These are phyloP conservation scores for Crepidotus variabilis DNA, from an alignment of 768 basidiomycete species.

Conservation along the genomic window DNA sequence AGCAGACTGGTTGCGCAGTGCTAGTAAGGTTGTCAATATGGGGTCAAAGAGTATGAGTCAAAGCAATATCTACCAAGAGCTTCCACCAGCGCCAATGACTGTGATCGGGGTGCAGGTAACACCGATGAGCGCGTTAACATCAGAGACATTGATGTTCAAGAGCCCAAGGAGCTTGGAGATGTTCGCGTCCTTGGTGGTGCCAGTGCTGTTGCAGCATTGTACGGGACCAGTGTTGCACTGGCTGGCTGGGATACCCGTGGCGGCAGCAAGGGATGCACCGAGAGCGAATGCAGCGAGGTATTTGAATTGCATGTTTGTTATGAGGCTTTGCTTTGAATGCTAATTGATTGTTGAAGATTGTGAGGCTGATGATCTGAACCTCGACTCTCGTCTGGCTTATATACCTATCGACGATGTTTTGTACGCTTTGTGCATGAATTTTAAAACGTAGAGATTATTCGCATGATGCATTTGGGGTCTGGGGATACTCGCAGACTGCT, in stretches of 20 bases:
- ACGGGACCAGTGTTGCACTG: slow-evolving; percentile 22
- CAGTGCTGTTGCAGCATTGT: slow-evolving; percentile 22
- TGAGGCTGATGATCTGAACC: too few species aligned
- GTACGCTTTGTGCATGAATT: too few species aligned
- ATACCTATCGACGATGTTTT: too few species aligned
- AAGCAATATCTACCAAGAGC: slow-evolving; percentile 9
- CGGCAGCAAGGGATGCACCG: slow-evolving; percentile 13
- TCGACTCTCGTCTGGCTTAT: too few species aligned
- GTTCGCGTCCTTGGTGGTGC: slow-evolving; percentile 1
- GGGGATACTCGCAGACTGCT: too few species aligned
- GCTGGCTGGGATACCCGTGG: slow-evolving; percentile 8
- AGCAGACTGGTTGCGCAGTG: slow-evolving; percentile 32
- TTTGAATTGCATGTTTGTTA: slow-evolving; percentile 14
- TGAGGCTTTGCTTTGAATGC: neutral
- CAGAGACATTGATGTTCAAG: slow-evolving; percentile 15
- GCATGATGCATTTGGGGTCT: too few species aligned
- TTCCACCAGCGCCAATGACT: slow-evolving; percentile 12
- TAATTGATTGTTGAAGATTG: too few species aligned
- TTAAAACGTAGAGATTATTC: too few species aligned
- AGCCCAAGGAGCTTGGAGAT: slow-evolving; percentile 12
- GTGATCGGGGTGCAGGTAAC: slow-evolving; percentile 17
- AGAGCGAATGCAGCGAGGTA: slow-evolving; percentile 7
- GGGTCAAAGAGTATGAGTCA: neutral
- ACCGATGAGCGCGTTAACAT: slow-evolving; percentile 13
- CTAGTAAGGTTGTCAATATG: neutral